A percentile compares a stretch with the other conserved stretches of the same genome.
Evolutionary conservation across 1,284 basidiomycete species (phyloP).

Genomic region (Mycosarcoma mackinlayi): DNA sequence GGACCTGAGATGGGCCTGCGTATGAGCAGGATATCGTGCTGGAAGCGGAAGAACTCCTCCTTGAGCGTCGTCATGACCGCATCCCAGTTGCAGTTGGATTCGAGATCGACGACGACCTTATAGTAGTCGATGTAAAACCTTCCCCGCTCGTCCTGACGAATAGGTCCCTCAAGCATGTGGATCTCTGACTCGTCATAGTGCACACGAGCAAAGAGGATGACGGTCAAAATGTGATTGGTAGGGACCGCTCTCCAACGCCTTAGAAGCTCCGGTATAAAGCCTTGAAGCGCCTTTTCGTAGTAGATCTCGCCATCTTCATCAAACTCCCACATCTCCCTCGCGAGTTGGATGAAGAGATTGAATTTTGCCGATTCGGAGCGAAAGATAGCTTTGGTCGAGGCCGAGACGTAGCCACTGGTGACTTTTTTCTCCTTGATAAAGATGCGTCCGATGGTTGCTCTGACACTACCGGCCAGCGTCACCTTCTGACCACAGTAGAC

Average conservation of each 20-base stretch:
- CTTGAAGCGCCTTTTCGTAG: conserved; percentile 93
- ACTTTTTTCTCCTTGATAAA: conserved; percentile 62
- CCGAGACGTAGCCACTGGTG: conserved; percentile 82
- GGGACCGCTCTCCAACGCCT: conserved; percentile 73
- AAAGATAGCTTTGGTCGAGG: conserved; percentile 87
- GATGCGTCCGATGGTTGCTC: conserved; percentile 64
- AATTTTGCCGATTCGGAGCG: conserved; percentile 85
- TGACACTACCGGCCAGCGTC: conserved; percentile 60
- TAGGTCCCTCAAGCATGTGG: conserved; percentile 70
- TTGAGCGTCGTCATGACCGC: conserved; percentile 86
- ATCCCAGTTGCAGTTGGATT: conserved; percentile 87
- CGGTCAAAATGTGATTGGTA: conserved; percentile 92
- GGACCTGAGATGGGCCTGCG: conserved; percentile 55
- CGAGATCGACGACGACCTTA: conserved; percentile 86
- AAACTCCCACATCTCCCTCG: conserved; percentile 96
- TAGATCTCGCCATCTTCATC: conserved; percentile 86
- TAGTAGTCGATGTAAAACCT: conserved; percentile 92
- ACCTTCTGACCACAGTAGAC: conserved; percentile 67
- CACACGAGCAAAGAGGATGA: conserved; percentile 93
- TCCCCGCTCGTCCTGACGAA: conserved; percentile 79
- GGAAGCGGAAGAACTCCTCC: conserved; percentile 72
- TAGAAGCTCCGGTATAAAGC: conserved; percentile 68
- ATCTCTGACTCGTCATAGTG: conserved; percentile 78
- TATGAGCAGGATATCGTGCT: conserved; percentile 65
- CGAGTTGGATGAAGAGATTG: conserved; percentile 89